A percentile compares a stretch with the other conserved stretches of the same genome.
phyloP scores from a whole-genome alignment of 257 asterid genomes.

The Handroanthus guayacan region DNA sequence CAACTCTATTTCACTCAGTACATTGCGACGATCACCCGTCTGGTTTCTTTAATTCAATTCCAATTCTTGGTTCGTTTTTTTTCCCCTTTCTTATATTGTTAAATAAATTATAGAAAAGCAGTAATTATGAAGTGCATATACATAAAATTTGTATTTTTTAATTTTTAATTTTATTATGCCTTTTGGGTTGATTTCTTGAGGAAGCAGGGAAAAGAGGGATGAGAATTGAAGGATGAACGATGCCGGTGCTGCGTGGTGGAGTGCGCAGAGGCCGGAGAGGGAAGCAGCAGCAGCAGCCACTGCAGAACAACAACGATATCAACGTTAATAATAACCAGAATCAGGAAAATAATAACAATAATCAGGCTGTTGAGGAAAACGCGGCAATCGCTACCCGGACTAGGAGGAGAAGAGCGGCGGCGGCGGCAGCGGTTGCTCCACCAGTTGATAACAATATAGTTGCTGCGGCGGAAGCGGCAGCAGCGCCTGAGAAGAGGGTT shows the following conservation, averaged over 20 bases:
- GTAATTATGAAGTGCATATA: background rate
- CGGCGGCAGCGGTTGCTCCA: slow-evolving; percentile 49
- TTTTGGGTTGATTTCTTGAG: background rate
- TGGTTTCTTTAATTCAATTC: slow-evolving; percentile 25
- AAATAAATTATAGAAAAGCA: slow-evolving; percentile 1
- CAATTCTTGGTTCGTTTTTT: slow-evolving; percentile 39
- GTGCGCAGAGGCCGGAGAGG: slow-evolving; percentile 75
- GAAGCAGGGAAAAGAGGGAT: slow-evolving; percentile 46
- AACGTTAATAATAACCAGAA: slow-evolving; percentile 34
- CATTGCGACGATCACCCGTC: slow-evolving; percentile 42
- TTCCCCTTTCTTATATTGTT: background rate
- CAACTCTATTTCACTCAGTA: slow-evolving; percentile 25
- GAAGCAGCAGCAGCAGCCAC: slow-evolving; percentile 43
- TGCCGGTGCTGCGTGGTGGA: slow-evolving; percentile 86
- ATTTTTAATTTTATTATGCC: background rate
- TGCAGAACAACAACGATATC: slow-evolving; percentile 34
- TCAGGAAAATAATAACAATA: slow-evolving; percentile 27
- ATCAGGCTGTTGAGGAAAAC: slow-evolving; percentile 46
- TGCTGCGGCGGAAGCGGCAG: slow-evolving; percentile 46
- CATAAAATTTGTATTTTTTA: background rate
- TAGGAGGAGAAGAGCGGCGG: slow-evolving; percentile 65
- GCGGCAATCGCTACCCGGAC: slow-evolving; percentile 68
- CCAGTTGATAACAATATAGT: slow-evolving; percentile 55
- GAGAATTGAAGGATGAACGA: slow-evolving; percentile 75
- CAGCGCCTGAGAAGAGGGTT: slow-evolving; percentile 43